Conservation (phyloP, 495 filamentous ascomycete species). For the Penicillium longicatenatum region DNA sequence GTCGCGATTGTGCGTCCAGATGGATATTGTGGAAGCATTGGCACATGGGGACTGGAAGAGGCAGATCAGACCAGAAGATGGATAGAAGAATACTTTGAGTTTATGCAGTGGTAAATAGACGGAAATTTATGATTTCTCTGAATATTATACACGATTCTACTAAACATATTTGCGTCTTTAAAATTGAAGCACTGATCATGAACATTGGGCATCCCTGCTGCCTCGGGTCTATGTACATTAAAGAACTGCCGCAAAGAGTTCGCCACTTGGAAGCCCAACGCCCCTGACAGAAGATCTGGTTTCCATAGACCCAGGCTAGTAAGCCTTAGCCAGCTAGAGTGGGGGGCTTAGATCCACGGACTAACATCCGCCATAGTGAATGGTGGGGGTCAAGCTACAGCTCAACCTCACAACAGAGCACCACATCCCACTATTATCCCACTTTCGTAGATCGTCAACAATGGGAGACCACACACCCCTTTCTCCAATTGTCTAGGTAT, state of each 20-base stretch:
- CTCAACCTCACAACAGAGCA: neutral
- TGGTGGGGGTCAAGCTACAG: constrained; percentile 16
- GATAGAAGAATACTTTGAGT: constrained; percentile 61
- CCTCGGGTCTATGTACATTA: no score
- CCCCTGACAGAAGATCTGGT: no score
- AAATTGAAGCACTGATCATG: neutral
- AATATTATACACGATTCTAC: neutral
- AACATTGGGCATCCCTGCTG: no score
- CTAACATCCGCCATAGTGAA: neutral
- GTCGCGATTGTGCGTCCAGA: constrained; percentile 67
- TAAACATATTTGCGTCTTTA: no score
- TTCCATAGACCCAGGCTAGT: neutral
- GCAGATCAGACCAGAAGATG: constrained; percentile 51
- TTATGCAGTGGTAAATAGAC: constrained; percentile 11
- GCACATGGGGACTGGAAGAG: constrained; percentile 49
- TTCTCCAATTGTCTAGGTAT: neutral
- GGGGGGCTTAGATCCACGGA: constrained; percentile 5
- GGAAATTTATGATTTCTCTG: neutral
- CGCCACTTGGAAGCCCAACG: no score
- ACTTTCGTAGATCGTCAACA: constrained; percentile 13
- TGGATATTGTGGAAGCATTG: constrained; percentile 65
- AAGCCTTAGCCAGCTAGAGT: neutral
- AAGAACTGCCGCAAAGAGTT: no score
- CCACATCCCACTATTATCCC: constrained; percentile 23
- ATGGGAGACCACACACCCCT: neutral